These are phyloP conservation scores for Hyphodiscus sp. DNA, from an alignment of 2,329 filamentous ascomycete genomes.

Conservation along the genomic window DNA sequence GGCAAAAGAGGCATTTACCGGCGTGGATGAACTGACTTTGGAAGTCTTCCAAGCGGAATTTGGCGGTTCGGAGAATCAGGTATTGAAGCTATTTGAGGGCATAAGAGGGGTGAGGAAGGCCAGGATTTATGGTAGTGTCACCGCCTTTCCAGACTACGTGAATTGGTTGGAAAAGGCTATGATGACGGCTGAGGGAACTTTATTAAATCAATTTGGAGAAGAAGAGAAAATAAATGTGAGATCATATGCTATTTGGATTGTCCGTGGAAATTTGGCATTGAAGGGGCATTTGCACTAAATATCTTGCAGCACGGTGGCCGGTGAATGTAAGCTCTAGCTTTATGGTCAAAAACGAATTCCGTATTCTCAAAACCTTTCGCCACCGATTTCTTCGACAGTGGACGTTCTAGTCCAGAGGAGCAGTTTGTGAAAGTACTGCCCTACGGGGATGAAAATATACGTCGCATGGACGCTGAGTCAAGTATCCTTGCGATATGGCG, in stretches of 20 bases:
- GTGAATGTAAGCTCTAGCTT: neutral
- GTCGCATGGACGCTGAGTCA: too few relatives aligned
- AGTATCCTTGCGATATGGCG: too few relatives aligned
- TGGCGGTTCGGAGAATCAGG: slow-evolving; percentile 35
- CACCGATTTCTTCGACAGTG: too few relatives aligned
- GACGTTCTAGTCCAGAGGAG: too few relatives aligned
- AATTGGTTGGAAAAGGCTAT: slow-evolving; percentile 24
- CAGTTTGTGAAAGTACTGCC: too few relatives aligned
- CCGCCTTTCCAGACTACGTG: slow-evolving; percentile 23
- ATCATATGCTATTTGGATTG: slow-evolving; percentile 18
- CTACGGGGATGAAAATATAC: too few relatives aligned
- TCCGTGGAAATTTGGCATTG: slow-evolving; percentile 12
- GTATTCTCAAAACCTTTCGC: too few relatives aligned
- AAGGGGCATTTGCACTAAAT: slow-evolving; percentile 7
- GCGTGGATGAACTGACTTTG: slow-evolving; percentile 40
- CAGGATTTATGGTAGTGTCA: slow-evolving; percentile 31
- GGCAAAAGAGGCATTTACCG: slow-evolving; percentile 37
- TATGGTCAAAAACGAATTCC: too few relatives aligned
- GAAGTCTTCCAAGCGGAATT: slow-evolving; percentile 42
- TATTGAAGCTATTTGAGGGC: slow-evolving; percentile 38
- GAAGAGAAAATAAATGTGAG: slow-evolving; percentile 10
- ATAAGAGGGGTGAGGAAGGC: slow-evolving; percentile 39
- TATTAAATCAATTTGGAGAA: slow-evolving; percentile 10
- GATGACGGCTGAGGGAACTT: slow-evolving; percentile 10
- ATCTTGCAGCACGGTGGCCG: slow-evolving; percentile 15